Percentiles rank a stretch among this genome's conserved stretches.
Evolutionary conservation across 257 asterid species (phyloP).

Genomic region (Vinca minor): DNA sequence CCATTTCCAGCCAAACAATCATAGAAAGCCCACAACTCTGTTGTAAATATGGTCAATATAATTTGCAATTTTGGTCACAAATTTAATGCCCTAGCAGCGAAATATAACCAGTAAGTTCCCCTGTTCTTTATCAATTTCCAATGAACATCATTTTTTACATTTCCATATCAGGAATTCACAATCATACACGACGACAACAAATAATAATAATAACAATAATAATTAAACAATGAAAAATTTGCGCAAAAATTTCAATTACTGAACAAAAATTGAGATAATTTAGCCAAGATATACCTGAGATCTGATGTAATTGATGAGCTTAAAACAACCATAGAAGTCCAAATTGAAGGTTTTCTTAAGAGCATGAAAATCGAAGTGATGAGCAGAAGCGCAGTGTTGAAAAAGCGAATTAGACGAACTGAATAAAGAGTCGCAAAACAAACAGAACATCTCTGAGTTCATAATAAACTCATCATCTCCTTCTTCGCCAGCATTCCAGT

Average conservation of each 20-base stretch:
- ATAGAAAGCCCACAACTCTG: not conserved
- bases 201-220: too few relatives aligned
- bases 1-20: not conserved
- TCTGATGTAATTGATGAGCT: conserved; percentile 83
- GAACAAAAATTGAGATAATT: not conserved
- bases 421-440: conserved; percentile 58
- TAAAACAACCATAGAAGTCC: conserved; percentile 76
- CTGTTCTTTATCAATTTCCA: not conserved
- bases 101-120: not conserved
- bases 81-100: not conserved
- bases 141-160: not conserved
- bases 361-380: conserved; percentile 49
- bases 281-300: conserved; percentile 41
- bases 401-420: conserved; percentile 43
- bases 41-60: not conserved
- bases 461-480: conserved; percentile 15
- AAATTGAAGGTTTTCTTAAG: conserved; percentile 30
- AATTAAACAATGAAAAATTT: too few relatives aligned
- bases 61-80: not conserved
- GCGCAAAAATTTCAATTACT: not conserved
- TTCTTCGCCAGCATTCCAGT: conserved; percentile 33
- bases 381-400: conserved; percentile 60
- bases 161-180: not conserved
- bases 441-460: conserved; percentile 37
- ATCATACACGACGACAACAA: too few relatives aligned